Evolutionary conservation across 805 yeast species (phyloP).

Genomic region (Pichia occidentalis): DNA sequence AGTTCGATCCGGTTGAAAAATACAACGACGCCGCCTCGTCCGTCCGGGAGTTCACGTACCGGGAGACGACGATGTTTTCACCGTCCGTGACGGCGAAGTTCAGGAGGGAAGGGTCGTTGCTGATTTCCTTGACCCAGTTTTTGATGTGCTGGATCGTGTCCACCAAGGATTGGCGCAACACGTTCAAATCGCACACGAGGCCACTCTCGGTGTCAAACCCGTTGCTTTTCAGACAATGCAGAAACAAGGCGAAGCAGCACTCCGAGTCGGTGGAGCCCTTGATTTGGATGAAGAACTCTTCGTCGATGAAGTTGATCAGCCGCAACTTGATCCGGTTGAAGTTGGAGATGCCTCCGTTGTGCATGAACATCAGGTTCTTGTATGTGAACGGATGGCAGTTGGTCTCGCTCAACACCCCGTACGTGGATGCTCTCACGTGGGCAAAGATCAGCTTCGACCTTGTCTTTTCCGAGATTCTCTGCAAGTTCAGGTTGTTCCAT

Average conservation of each 20-base stretch:
- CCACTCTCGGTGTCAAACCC: slow-evolving; percentile 60
- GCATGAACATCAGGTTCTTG: slow-evolving; percentile 91
- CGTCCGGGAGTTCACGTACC: slow-evolving; percentile 81
- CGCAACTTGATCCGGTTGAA: slow-evolving; percentile 68
- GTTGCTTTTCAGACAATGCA: slow-evolving; percentile 67
- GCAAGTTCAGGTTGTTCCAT: slow-evolving; percentile 92
- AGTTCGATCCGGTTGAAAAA: slow-evolving; percentile 88
- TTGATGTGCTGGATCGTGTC: slow-evolving; percentile 70
- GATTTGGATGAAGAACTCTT: slow-evolving; percentile 68
- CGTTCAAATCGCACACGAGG: slow-evolving; percentile 36
- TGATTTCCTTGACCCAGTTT: slow-evolving; percentile 65
- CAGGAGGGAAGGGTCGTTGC: slow-evolving; percentile 69
- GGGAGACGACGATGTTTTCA: slow-evolving; percentile 70
- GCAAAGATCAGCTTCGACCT: slow-evolving; percentile 81
- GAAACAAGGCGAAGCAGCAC: slow-evolving; percentile 83
- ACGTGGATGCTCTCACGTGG: slow-evolving; percentile 93
- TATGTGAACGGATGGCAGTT: slow-evolving; percentile 95
- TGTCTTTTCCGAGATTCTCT: slow-evolving; percentile 81
- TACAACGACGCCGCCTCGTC: slow-evolving; percentile 97
- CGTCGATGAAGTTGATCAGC: slow-evolving; percentile 65
- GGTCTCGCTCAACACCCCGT: slow-evolving; percentile 89
- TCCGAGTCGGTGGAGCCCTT: slow-evolving; percentile 97
- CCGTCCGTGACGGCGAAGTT: slow-evolving; percentile 97
- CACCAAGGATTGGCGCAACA: slow-evolving; percentile 61
- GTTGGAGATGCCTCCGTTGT: slow-evolving; percentile 83